Conservation (phyloP, 2,329 filamentous ascomycete genomes). For the Nothophaeocryptopus gaeumannii region DNA sequence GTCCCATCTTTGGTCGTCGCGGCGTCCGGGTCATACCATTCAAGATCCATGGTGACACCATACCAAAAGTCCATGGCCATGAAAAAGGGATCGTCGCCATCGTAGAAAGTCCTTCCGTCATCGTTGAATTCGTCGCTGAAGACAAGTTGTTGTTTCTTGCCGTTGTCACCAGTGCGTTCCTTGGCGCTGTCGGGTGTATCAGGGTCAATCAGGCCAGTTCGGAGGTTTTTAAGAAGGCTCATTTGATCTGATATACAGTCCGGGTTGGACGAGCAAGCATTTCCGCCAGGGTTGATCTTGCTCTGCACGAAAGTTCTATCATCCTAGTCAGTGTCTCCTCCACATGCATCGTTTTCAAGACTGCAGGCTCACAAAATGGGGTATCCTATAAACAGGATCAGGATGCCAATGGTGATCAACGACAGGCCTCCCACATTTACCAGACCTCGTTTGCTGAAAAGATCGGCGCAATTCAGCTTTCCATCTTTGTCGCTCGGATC, state of each 20-base stretch:
- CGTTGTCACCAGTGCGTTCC: conserved; percentile 57
- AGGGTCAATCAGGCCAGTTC: conserved; percentile 62
- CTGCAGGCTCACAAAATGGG: conserved; percentile 59
- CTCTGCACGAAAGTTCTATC: conserved; percentile 57
- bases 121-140: conserved; percentile 71
- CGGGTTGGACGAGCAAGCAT: conserved; percentile 43
- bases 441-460: conserved; percentile 63
- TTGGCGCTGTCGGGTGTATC: conserved; percentile 60
- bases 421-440: conserved; percentile 63
- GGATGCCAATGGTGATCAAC: conserved; percentile 58
- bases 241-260: conserved; percentile 48
- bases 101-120: conserved; percentile 66
- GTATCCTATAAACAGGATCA: conserved; percentile 67
- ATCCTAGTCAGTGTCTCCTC: conserved; percentile 13
- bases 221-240: conserved; percentile 58
- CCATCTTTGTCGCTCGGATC: conserved; percentile 62
- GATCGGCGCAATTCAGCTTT: conserved; percentile 56
- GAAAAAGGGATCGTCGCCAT: conserved; percentile 67
- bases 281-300: conserved; percentile 35
- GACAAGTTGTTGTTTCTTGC: conserved; percentile 61
- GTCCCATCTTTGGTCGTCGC: conserved; percentile 38
- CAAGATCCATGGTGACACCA: conserved; percentile 64
- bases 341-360: not conserved
- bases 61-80: conserved; percentile 70
- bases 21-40: conserved; percentile 52